Evolutionary conservation across 148 eudicot genomes (phyloP), one percentile per base, ranked within the genome.

Genomic region (Nepenthes mirabilis): DNA sequence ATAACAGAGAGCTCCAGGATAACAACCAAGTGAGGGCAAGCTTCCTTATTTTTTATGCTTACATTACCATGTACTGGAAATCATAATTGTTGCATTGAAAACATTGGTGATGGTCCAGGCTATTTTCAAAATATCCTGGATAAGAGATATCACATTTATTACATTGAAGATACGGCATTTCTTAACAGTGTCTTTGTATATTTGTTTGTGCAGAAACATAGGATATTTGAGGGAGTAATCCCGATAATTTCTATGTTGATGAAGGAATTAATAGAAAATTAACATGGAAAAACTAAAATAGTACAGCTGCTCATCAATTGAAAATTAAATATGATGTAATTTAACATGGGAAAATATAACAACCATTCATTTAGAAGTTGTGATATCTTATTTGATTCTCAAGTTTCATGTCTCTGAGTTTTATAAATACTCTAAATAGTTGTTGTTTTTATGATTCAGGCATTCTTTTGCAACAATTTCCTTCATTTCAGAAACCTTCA

Each of bases 401-500:
- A 11, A n/a, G 6, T 6, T 49, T 40, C 45, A 40, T 3, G 2
- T 49, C 52, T 11, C 52, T 45, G 6, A 10, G 3, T 2, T 49
- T 6, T 6, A 49, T 35, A 47, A 70, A 47, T 33, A 59, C 68
- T 55, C 62, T 53, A 61, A 62, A 33, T 9, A 3, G 6, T 13
- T 13, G 36, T 23, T 32, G 34, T 2, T 60, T 23, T 61, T 64
- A n/a, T 49, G n/a, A 40, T 62, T 66, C 89, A 88, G 96, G 83
- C 96, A 88, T 59, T 82, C 93, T 47, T 88, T 88, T 63, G 96
- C 96, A 36, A 79, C 96, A 47, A 72, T 85, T 63, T 88, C 96
- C 9, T 88, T 88, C 74, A 82, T 88, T 67, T 74, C 89, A 47
- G 96, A 85, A 71, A 88, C 83, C 37, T 88, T 88, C 74, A 88